A percentile compares a stretch with the other conserved stretches of the same genome.
phyloP scores from a whole-genome alignment of 169 alveolate genomes.

The Plasmodium reichenowi region DNA sequence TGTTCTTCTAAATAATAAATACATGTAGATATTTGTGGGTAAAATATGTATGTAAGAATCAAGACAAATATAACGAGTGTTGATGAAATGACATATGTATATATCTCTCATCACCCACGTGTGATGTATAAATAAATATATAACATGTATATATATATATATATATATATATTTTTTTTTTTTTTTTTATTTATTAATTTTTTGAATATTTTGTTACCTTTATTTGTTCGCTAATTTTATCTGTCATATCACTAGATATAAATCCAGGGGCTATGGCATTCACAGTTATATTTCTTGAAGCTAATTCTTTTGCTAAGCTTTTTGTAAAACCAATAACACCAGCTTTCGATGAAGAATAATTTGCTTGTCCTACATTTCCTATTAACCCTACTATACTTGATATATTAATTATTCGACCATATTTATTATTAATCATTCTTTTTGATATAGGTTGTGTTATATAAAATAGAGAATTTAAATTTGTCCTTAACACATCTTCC shows the following conservation, averaged over 20 bases:
- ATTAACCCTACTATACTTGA: conserved; percentile 89
- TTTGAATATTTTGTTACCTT: conserved; percentile 53
- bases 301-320: conserved; percentile 92
- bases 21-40: too few species aligned
- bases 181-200: too few species aligned
- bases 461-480: conserved; percentile 84
- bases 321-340: conserved; percentile 92
- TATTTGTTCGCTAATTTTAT: conserved; percentile 74
- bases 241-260: conserved; percentile 81
- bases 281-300: conserved; percentile 86
- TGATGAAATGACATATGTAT: too few species aligned
- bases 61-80: too few species aligned
- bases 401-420: conserved; percentile 83
- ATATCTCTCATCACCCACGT: too few species aligned
- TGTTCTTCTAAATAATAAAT: conserved; percentile 61
- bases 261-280: conserved; percentile 92
- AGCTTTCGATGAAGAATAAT: conserved; percentile 93
- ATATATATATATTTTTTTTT: too few species aligned
- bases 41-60: too few species aligned
- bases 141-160: too few species aligned
- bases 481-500: conserved; percentile 90
- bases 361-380: conserved; percentile 92
- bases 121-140: too few species aligned
- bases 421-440: conserved; percentile 77
- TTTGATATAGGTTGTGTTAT: conserved; percentile 76